Evolutionary conservation across 2,329 filamentous ascomycete genomes (phyloP), one percentile per base, ranked within the genome.

Genomic region (Colletotrichum somersetense): DNA sequence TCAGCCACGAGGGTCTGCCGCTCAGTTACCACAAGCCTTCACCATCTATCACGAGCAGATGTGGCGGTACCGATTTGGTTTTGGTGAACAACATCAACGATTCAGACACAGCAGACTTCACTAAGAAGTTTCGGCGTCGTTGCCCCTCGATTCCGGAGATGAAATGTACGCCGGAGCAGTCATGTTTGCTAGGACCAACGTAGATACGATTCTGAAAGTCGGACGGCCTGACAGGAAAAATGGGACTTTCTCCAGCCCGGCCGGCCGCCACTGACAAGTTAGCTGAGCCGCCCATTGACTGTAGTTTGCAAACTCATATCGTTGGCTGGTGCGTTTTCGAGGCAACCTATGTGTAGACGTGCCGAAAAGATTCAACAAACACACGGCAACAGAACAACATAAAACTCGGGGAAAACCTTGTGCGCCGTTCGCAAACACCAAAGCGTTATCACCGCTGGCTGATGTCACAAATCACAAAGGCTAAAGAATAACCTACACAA

Each of bases 171-270:
- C 18, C 30, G 35, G 23, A 7, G 18, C 6, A 53, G 57, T 14
- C 6, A n/a, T 20, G 18, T 33, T 26, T 46, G 63, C 56, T 67
- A 33, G 44, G 8, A 14, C 6, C 20, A n/a, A 10, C 18, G 48
- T 40, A 35, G 30, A 67, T 56, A 55, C 42, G 23, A 48, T 26
- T 55, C 18, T 61, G 61, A 62, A 20, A 33, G 38, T 48, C 56
- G 56, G 46, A 48, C 10, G 50, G 2, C 7, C 7, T 18, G 6
- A 20, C 50, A 1, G 26, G 50, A 20, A 18, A 7, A 16, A 18
- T 20, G 23, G 20, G 26, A 23, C 46, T 23, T 12, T 18, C 14
- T 26, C 50, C 3, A 6, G 14, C 48, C 3, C 2, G 48, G 11
- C 26, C 12, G 3, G 11, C 20, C 5, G 50, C 16, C 26, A 23